phyloP scores from a whole-genome alignment of 139 green algal species.

The Pseudopediastrum boryanum region DNA sequence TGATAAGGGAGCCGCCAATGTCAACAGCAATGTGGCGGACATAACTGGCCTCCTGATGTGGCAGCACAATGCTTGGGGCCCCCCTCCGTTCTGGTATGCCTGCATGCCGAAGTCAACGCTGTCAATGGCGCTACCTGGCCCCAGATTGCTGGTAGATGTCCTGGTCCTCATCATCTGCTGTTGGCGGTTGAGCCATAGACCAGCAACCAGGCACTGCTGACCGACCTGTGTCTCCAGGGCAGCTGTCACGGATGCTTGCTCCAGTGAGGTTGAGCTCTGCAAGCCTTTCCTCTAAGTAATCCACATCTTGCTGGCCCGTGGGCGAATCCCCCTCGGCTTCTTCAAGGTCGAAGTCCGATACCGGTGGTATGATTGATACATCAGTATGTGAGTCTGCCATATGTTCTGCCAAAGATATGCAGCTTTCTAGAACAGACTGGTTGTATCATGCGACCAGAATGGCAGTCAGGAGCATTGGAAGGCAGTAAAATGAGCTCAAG shows the following conservation, averaged over 20 bases:
- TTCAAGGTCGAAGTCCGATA: not conserved
- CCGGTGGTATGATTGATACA: not conserved
- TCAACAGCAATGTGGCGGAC: slow-evolving; percentile 93
- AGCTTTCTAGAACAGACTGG: too few species aligned
- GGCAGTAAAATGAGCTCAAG: too few species aligned
- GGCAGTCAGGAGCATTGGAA: too few species aligned
- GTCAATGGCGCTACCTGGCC: too few species aligned
- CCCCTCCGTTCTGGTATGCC: slow-evolving; percentile 8
- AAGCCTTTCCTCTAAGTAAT: not conserved
- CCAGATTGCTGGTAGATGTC: too few species aligned
- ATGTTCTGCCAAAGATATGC: too few species aligned
- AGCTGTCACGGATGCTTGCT: slow-evolving; percentile 31
- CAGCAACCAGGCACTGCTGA: too few species aligned
- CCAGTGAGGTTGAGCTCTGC: slow-evolving; percentile 25
- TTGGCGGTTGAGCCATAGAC: too few species aligned
- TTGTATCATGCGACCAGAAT: too few species aligned
- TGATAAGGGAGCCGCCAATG: slow-evolving; percentile 96
- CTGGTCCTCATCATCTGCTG: too few species aligned
- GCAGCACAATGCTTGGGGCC: slow-evolving; percentile 91
- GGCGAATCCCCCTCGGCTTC: not conserved
- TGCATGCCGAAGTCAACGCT: too few species aligned
- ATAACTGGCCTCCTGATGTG: slow-evolving; percentile 87
- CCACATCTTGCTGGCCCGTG: slow-evolving; percentile 8
- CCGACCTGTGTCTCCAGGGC: slow-evolving; percentile 24
- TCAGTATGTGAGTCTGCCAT: too few species aligned